Conservation (phyloP, 768 basidiomycete species). For the Panaeolus cyanescens region DNA sequence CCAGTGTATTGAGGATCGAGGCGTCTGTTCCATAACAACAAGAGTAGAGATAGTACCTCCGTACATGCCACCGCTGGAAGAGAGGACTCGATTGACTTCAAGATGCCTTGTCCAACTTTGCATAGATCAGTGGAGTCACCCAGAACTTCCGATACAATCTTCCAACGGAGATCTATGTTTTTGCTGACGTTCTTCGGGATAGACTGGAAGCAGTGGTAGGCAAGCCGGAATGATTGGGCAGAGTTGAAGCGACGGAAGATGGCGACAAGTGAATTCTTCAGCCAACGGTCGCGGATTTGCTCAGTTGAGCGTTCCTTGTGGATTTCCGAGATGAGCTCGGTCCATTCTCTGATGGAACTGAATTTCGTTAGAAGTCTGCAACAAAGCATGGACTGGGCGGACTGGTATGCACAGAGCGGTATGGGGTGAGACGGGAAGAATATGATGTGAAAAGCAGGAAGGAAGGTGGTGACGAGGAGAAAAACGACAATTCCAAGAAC, state of each 20-base stretch:
- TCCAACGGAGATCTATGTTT: neutral
- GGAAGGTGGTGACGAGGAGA: neutral
- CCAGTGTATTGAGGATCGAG: neutral
- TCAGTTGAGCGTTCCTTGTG: neutral
- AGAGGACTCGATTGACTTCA: neutral
- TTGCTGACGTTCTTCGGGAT: neutral
- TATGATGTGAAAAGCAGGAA: neutral
- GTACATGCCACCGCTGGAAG: neutral
- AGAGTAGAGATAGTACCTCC: neutral
- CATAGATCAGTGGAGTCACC: neutral
- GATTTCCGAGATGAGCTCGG: neutral
- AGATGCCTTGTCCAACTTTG: neutral
- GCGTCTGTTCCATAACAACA: neutral
- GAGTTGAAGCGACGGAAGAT: neutral
- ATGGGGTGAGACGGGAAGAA: neutral
- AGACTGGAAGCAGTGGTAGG: neutral
- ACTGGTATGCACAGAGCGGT: neutral
- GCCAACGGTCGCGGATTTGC: neutral
- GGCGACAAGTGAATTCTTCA: neutral
- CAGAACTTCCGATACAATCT: neutral
- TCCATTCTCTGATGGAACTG: neutral
- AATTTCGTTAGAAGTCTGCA: neutral
- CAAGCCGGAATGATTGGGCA: neutral
- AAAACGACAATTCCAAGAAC: neutral
- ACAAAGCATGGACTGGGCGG: neutral